Evolutionary conservation across 2,329 filamentous ascomycete species (phyloP).

Genomic region (Pseudogymnoascus sp.): DNA sequence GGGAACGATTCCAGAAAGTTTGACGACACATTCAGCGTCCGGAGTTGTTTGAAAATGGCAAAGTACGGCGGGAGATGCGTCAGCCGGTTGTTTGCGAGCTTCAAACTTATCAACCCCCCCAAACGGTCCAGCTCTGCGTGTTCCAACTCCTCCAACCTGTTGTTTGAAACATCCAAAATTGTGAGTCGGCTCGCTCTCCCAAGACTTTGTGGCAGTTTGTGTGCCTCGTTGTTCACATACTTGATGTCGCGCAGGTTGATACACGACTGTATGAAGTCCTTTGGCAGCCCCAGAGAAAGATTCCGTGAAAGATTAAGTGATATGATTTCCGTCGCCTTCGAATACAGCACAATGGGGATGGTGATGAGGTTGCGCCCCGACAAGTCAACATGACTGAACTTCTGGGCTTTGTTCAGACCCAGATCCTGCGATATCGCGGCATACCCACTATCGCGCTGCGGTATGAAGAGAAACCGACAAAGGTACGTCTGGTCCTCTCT

Average conservation of each 20-base stretch:
- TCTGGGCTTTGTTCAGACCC: constrained; percentile 72
- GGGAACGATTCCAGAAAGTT: constrained; percentile 86
- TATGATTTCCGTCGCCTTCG: constrained; percentile 84
- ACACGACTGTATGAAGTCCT: constrained; percentile 93
- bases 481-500: constrained; percentile 96
- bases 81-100: constrained; percentile 87
- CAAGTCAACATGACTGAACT: constrained; percentile 90
- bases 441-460: constrained; percentile 76
- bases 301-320: constrained; percentile 91
- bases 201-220: constrained; percentile 75
- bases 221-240: constrained; percentile 88
- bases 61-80: constrained; percentile 74
- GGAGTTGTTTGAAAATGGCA: constrained; percentile 65
- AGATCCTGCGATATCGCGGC: constrained; percentile 64
- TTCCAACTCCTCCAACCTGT: constrained; percentile 78
- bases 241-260: constrained; percentile 89
- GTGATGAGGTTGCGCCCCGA: constrained; percentile 84
- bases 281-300: constrained; percentile 81
- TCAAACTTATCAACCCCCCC: constrained; percentile 73
- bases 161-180: constrained; percentile 91
- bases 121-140: constrained; percentile 73
- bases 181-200: constrained; percentile 73
- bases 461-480: constrained; percentile 90
- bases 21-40: constrained; percentile 85
- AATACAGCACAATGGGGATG: constrained; percentile 89